These are phyloP conservation scores for Globisporangium mamillatum DNA, from an alignment of 352 stramenopile genomes.

Conservation along the genomic window DNA sequence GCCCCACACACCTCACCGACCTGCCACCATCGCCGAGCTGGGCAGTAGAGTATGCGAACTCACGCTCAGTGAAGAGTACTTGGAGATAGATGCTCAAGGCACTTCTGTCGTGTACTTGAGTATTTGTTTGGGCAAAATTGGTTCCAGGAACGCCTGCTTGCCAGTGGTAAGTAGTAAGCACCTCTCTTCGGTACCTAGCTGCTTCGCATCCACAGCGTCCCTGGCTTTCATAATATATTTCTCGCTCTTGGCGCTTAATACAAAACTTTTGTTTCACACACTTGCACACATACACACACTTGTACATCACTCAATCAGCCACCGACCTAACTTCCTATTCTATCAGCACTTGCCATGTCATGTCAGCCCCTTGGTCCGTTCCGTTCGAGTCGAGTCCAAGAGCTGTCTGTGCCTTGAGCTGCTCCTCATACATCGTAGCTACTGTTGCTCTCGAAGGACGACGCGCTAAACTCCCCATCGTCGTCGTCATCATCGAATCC, in stretches of 20 bases:
- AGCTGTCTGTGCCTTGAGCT: too few relatives aligned
- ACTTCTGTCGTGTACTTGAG: too few relatives aligned
- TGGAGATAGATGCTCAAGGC: too few relatives aligned
- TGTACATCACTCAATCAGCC: background rate
- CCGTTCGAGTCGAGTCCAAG: background rate
- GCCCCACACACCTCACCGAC: too few relatives aligned
- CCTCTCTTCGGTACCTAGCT: background rate
- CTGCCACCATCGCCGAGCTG: too few relatives aligned
- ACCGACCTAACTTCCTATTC: background rate
- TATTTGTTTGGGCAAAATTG: background rate
- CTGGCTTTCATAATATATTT: background rate
- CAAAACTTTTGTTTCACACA: background rate
- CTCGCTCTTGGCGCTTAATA: background rate
- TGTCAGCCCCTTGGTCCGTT: background rate
- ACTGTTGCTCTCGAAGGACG: conserved; percentile 12
- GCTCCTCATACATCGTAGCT: conserved; percentile 9
- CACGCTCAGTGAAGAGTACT: too few relatives aligned
- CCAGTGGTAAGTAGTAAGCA: background rate
- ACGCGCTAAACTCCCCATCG: background rate
- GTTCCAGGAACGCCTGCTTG: background rate
- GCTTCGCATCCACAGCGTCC: background rate
- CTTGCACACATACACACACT: background rate
- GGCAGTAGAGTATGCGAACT: too few relatives aligned
- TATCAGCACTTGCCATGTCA: background rate
- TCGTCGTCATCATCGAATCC: conserved; percentile 7